Percentiles rank a stretch among this genome's conserved stretches.
phyloP scores from a whole-genome alignment of 164 flowering plant species.

The Magnolia officinalis region DNA sequence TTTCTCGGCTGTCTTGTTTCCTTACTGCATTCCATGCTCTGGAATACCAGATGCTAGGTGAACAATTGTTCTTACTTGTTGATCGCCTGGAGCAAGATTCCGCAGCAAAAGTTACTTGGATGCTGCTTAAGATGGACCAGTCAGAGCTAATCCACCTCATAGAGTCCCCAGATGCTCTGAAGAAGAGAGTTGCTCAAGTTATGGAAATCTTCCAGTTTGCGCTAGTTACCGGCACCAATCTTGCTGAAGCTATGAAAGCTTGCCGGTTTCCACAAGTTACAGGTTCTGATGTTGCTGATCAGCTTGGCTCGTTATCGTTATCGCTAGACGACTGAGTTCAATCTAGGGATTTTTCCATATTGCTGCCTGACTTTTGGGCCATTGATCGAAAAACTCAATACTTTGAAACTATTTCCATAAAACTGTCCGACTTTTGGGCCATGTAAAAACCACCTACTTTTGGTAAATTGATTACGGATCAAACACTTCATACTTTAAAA shows the following conservation, averaged over 20 bases:
- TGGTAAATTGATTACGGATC: too few species aligned
- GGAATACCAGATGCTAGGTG: conserved; percentile 60
- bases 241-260: conserved; percentile 54
- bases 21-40: background rate
- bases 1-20: background rate
- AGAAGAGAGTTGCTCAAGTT: conserved; percentile 64
- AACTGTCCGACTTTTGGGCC: too few species aligned
- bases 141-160: conserved; percentile 72
- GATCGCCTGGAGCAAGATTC: conserved; percentile 41
- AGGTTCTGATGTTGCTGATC: conserved; percentile 38
- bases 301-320: conserved; percentile 41
- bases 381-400: too few species aligned
- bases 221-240: conserved; percentile 27
- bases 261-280: conserved; percentile 30
- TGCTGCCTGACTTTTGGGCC: too few species aligned
- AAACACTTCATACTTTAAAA: too few species aligned
- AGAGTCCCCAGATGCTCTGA: conserved; percentile 71
- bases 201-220: conserved; percentile 46
- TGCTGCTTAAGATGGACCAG: conserved; percentile 80
- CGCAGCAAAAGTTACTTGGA: conserved; percentile 65
- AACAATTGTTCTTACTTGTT: conserved; percentile 68
- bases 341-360: background rate
- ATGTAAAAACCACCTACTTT: too few species aligned
- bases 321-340: conserved; percentile 28
- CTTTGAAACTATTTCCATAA: too few species aligned